These are phyloP conservation scores for Chytriomyces sp. DNA, from an alignment of 192 early-diverging fungal species.

Conservation along the genomic window DNA sequence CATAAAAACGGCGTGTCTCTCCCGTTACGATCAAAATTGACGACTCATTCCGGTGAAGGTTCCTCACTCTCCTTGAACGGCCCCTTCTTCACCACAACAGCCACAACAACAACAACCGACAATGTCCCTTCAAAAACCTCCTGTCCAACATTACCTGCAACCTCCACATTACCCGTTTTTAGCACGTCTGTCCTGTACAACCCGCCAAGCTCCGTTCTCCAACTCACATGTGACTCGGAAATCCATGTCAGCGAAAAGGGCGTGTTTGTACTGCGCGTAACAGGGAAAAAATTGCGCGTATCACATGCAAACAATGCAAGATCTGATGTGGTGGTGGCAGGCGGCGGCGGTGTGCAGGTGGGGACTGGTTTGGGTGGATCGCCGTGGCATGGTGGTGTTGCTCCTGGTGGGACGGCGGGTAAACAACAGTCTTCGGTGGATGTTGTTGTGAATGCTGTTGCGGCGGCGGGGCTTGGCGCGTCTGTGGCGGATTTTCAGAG, in stretches of 20 bases:
- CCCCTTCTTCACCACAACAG: background rate
- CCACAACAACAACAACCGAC: background rate
- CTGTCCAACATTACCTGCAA: background rate
- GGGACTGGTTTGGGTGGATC: too few relatives aligned
- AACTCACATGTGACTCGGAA: conserved; percentile 1
- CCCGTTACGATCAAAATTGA: too few relatives aligned
- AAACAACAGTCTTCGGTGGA: too few relatives aligned
- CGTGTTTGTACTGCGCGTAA: conserved; percentile 16
- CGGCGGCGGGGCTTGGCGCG: background rate
- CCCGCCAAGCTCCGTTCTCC: background rate
- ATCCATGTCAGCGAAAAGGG: conserved; percentile 18
- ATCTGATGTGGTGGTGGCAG: background rate
- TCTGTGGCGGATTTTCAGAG: background rate
- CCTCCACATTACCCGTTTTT: background rate
- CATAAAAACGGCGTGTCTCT: background rate
- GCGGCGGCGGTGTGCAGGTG: too few relatives aligned
- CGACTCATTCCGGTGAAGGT: background rate
- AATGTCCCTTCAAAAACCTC: background rate
- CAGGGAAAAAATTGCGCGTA: background rate
- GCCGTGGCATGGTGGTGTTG: background rate
- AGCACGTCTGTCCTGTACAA: background rate
- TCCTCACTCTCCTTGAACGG: conserved; percentile 4
- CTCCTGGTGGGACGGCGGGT: too few relatives aligned
- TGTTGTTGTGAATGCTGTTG: too few relatives aligned
- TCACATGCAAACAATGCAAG: background rate